phyloP scores from a whole-genome alignment of 1,284 basidiomycete genomes.

The Cystobasidiaceae sp. region DNA sequence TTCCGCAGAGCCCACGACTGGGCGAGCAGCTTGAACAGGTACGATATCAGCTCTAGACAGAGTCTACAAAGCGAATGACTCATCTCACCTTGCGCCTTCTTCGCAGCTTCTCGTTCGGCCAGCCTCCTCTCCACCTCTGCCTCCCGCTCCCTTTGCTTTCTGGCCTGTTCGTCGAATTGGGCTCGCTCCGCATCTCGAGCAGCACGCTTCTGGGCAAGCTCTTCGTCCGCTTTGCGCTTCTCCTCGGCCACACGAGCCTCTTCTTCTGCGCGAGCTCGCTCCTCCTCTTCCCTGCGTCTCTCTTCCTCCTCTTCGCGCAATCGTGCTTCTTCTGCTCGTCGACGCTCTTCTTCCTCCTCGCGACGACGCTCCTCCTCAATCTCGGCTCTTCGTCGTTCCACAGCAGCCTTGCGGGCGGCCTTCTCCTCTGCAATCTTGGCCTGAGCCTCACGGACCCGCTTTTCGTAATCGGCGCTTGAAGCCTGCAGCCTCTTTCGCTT shows the following conservation, averaged over 20 bases:
- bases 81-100: conserved; percentile 12
- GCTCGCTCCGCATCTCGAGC: conserved; percentile 3
- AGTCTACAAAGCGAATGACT: too few species aligned
- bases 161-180: conserved; percentile 1
- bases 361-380: neutral
- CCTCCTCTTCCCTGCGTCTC: conserved; percentile 10
- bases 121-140: conserved; percentile 17
- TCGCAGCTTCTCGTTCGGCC: conserved; percentile 11
- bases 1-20: neutral
- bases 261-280: conserved; percentile 3
- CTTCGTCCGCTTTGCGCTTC: conserved; percentile 19
- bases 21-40: neutral
- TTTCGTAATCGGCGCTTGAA: conserved; percentile 13
- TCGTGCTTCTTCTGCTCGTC: conserved; percentile 20
- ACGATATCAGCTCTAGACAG: neutral
- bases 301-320: conserved; percentile 13
- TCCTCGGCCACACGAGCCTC: conserved; percentile 27
- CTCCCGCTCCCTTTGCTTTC: conserved; percentile 26
- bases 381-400: conserved; percentile 7
- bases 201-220: conserved; percentile 4
- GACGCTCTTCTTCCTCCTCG: conserved; percentile 1
- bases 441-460: conserved; percentile 7
- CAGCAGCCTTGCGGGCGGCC: conserved; percentile 18
- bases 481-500: conserved; percentile 30
- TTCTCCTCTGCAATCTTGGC: conserved; percentile 27